A percentile compares a stretch with the other conserved stretches of the same genome.
Evolutionary conservation across 108 stramenopile species (phyloP).

Genomic region (Nitzschia sp.): DNA sequence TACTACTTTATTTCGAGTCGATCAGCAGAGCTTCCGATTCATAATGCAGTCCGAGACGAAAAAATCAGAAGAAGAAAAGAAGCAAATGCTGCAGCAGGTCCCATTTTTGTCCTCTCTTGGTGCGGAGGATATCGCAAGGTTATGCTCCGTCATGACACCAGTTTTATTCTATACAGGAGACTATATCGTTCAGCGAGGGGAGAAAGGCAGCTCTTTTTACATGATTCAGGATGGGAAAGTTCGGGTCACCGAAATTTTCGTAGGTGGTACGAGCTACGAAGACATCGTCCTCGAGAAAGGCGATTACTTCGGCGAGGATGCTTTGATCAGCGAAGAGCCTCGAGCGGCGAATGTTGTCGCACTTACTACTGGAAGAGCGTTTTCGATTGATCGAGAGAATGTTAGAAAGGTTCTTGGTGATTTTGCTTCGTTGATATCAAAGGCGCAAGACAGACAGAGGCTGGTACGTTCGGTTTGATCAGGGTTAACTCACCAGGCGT

Average conservation of each 20-base stretch:
- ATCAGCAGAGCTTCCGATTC: constrained; percentile 41
- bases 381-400: constrained; percentile 50
- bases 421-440: constrained; percentile 28
- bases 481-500: background rate
- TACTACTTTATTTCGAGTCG: constrained; percentile 36
- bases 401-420: constrained; percentile 46
- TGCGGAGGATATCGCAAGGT: constrained; percentile 16
- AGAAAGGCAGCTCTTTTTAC: constrained; percentile 58
- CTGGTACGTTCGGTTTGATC: constrained; percentile 39
- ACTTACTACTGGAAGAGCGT: constrained; percentile 33
- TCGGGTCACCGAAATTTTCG: constrained; percentile 26
- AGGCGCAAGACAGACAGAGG: constrained; percentile 39
- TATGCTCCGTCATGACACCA: constrained; percentile 40
- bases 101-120: constrained; percentile 26
- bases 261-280: constrained; percentile 22
- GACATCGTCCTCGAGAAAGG: constrained; percentile 29
- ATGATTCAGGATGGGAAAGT: constrained; percentile 58
- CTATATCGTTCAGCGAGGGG: constrained; percentile 53
- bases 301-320: constrained; percentile 60
- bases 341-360: constrained; percentile 48
- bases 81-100: constrained; percentile 29
- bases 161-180: constrained; percentile 45
- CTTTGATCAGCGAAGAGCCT: constrained; percentile 42
- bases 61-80: constrained; percentile 20
- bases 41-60: constrained; percentile 22